Base-by-base conservation (phyloP, 2,329 filamentous ascomycete genomes). In the Biscogniauxia mediterranea region DNA sequence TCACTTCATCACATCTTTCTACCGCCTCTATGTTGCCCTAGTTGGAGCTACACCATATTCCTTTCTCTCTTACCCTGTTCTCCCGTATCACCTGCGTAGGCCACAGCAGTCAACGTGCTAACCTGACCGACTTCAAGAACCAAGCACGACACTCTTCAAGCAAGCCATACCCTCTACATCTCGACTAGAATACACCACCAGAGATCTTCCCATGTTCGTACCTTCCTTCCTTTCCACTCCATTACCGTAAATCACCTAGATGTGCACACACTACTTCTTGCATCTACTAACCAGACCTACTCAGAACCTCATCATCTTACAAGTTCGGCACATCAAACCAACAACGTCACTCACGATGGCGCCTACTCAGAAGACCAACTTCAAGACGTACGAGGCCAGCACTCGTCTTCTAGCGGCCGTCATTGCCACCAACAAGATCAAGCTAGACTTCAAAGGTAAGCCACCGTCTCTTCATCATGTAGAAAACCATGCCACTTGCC, bases 401-500 rank as follows among this genome's bases (percentile, higher is more conserved):
- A 80, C 81, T 20, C 85, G 86, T 53, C 81, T 89, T 42, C 77
- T 89, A 2, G 82, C 85, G 1, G 86, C 86, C 5, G 81, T 89
- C 23, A 75, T 89, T 0, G 86, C 85, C 0, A 83, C 85, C 2
- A 80, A 84, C 58, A 81, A 81, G 0, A 76, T 83, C 0, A 85
- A 82, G 63, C 81, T 87, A 57, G 85, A 89, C 71, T 88, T 84
- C 72, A 84, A 82, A 69, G 85, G 86, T 89, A 80, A 77, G 83
- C 68, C 4, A 21, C 26, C 54, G 13, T 49, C 28, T 25, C 46
- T 53, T 60, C 50, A 5, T 46, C 38, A 7, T 46, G 13, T 4
- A 46, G 38, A n/a, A n/a, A 46, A 46, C 11, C 17, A n/a, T n/a
- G 5, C 46, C 38, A n/a, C 50, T 53, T 60, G 42, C 28, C 15